These are phyloP conservation scores for Candida albicans DNA, from an alignment of 1,139 yeast genomes.

Conservation along the genomic window DNA sequence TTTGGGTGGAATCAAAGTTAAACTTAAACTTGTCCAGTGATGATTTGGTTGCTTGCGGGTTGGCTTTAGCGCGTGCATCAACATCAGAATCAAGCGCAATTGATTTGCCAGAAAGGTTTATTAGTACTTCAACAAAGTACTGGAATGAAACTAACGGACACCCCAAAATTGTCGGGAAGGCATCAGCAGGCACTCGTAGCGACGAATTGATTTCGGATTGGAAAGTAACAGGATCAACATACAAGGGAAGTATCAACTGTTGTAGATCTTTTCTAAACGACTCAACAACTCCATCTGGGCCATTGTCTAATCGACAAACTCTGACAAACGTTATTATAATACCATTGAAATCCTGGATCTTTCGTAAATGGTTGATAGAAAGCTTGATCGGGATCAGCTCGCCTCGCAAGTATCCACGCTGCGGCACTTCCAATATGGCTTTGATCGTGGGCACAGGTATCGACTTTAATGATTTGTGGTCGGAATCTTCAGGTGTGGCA, in stretches of 20 bases:
- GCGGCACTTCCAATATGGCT: slow-evolving; percentile 59
- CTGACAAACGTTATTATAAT: slow-evolving; percentile 78
- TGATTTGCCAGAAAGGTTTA: slow-evolving; percentile 58
- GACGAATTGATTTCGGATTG: slow-evolving; percentile 61
- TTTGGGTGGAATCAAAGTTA: slow-evolving; percentile 31
- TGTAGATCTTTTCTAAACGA: slow-evolving; percentile 83
- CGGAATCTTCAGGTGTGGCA: slow-evolving; percentile 2
- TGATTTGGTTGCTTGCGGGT: slow-evolving; percentile 8
- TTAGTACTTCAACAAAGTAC: slow-evolving; percentile 78
- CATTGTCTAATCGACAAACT: slow-evolving; percentile 73
- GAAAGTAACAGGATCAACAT: slow-evolving; percentile 67
- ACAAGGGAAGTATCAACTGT: slow-evolving; percentile 77
- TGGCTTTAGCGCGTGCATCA: slow-evolving; percentile 12
- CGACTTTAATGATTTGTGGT: slow-evolving; percentile 5
- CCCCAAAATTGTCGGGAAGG: slow-evolving; percentile 80
- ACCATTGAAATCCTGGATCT: slow-evolving; percentile 72
- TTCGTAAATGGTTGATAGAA: slow-evolving; percentile 65
- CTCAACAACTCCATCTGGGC: slow-evolving; percentile 63
- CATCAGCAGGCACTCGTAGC: slow-evolving; percentile 76
- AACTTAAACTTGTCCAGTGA: slow-evolving; percentile 24
- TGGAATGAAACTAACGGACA: slow-evolving; percentile 78
- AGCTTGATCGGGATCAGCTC: slow-evolving; percentile 75
- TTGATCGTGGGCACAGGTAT: slow-evolving; percentile 35
- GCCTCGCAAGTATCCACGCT: slow-evolving; percentile 74
- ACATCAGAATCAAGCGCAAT: slow-evolving; percentile 34